phyloP scores from a whole-genome alignment of 2,329 filamentous ascomycete species.

The Pezicula neosporulosa region DNA sequence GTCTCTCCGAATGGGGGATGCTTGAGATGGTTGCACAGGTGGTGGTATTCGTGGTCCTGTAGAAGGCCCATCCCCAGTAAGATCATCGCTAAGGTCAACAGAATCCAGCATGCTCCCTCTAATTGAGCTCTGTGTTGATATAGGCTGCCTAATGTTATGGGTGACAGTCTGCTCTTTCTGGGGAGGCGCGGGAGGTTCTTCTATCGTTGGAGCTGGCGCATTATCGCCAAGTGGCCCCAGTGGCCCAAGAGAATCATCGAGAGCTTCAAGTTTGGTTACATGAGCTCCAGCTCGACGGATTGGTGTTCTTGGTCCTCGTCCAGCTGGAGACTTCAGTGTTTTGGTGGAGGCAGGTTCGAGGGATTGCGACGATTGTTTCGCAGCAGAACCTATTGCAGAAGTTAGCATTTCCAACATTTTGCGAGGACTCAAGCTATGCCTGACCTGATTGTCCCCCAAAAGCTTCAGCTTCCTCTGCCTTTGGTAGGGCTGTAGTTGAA shows the following conservation, averaged over 20 bases:
- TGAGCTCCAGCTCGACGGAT: slow-evolving; percentile 66
- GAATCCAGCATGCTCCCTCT: slow-evolving; percentile 55
- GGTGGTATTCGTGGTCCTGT: slow-evolving; percentile 62
- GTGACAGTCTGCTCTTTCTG: slow-evolving; percentile 64
- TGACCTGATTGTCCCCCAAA: slow-evolving; percentile 20
- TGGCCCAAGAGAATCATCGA: slow-evolving; percentile 72
- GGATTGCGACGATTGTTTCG: slow-evolving; percentile 14
- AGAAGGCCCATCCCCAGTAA: slow-evolving; percentile 34
- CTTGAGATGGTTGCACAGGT: slow-evolving; percentile 55
- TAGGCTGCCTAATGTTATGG: slow-evolving; percentile 44
- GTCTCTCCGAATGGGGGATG: slow-evolving; percentile 47
- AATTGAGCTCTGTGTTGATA: slow-evolving; percentile 43
- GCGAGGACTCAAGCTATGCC: background rate
- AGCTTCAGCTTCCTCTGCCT: slow-evolving; percentile 18
- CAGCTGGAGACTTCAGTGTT: slow-evolving; percentile 24
- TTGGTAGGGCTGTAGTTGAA: slow-evolving; percentile 22
- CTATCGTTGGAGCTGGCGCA: slow-evolving; percentile 30
- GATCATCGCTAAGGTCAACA: slow-evolving; percentile 68
- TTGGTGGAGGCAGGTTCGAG: slow-evolving; percentile 17
- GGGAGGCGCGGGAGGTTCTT: slow-evolving; percentile 65
- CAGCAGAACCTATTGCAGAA: slow-evolving; percentile 15
- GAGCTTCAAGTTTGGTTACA: slow-evolving; percentile 73
- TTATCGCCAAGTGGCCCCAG: slow-evolving; percentile 63
- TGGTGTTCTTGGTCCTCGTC: slow-evolving; percentile 28
- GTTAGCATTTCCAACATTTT: background rate